Evolutionary conservation across 2,329 filamentous ascomycete genomes (phyloP).

Genomic region (Rosellinia necatrix): DNA sequence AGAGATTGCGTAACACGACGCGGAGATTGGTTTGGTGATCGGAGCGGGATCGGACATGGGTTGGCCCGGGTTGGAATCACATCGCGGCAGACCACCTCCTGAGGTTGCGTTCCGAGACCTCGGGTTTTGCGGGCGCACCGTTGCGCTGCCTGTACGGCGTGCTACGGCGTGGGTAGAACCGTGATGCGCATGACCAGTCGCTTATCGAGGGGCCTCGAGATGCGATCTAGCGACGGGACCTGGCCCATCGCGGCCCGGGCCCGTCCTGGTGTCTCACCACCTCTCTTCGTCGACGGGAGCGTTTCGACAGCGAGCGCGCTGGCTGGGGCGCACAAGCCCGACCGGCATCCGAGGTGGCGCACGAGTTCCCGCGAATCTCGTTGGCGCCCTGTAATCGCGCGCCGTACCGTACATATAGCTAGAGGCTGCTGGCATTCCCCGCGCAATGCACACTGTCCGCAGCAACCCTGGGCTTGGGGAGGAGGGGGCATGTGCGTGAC

Average conservation of each 20-base stretch:
- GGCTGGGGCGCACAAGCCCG: slow-evolving; percentile 1
- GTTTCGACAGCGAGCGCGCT: not conserved
- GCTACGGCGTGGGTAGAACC: not conserved
- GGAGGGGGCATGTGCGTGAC: too few relatives aligned
- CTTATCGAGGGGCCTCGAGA: not conserved
- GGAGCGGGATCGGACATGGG: slow-evolving; percentile 27
- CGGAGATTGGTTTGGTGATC: slow-evolving; percentile 27
- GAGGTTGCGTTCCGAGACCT: slow-evolving; percentile 31
- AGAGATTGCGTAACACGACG: slow-evolving; percentile 26
- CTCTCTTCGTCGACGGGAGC: not conserved
- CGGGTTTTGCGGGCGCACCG: slow-evolving; percentile 25
- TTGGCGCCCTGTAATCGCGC: slow-evolving; percentile 9
- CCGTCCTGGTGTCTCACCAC: not conserved
- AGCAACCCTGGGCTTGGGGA: not conserved
- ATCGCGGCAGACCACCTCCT: slow-evolving; percentile 17
- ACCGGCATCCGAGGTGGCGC: slow-evolving; percentile 15
- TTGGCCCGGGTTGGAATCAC: slow-evolving; percentile 12
- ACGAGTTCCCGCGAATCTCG: slow-evolving; percentile 13
- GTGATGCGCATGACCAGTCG: slow-evolving; percentile 1
- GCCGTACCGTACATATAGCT: too few relatives aligned
- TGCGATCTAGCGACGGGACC: not conserved
- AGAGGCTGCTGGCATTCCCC: not conserved
- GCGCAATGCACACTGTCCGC: not conserved
- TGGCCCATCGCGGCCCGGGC: not conserved
- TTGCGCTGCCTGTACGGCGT: not conserved